Percentiles rank a stretch among this genome's conserved stretches.
phyloP scores from a whole-genome alignment of 768 basidiomycete genomes.

The Lactarius sanguifluus region DNA sequence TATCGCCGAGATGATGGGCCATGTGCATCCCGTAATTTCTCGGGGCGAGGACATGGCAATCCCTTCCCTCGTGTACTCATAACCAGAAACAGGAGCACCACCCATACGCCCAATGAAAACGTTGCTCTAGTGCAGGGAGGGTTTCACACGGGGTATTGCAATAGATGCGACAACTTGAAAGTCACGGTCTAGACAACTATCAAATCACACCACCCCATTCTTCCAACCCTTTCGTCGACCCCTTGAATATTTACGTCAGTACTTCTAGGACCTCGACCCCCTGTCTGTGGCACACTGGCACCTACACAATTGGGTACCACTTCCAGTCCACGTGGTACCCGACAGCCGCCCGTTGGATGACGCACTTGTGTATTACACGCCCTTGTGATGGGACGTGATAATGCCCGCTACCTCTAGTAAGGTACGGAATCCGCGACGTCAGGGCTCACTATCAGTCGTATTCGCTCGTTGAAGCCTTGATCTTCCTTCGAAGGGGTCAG shows the following conservation, averaged over 20 bases:
- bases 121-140: neutral
- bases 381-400: neutral
- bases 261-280: conserved; percentile 7
- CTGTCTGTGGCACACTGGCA: conserved; percentile 1
- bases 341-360: conserved; percentile 1
- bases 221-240: conserved; percentile 13
- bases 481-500: neutral
- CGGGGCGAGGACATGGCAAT: too few relatives aligned
- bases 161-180: neutral
- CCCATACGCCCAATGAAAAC: conserved; percentile 2
- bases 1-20: neutral
- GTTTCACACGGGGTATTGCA: conserved; percentile 9
- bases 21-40: neutral
- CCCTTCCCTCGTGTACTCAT: neutral
- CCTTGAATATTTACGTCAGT: neutral
- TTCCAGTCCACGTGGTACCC: neutral
- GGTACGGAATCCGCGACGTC: neutral
- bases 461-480: too few relatives aligned
- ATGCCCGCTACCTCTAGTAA: neutral
- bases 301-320: neutral
- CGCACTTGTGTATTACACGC: neutral
- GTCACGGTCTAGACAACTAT: neutral
- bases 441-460: neutral
- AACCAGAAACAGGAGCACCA: neutral
- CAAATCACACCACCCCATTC: conserved; percentile 3